Evolutionary conservation across 768 basidiomycete species (phyloP).

Genomic region (Phanerochaete sordida): DNA sequence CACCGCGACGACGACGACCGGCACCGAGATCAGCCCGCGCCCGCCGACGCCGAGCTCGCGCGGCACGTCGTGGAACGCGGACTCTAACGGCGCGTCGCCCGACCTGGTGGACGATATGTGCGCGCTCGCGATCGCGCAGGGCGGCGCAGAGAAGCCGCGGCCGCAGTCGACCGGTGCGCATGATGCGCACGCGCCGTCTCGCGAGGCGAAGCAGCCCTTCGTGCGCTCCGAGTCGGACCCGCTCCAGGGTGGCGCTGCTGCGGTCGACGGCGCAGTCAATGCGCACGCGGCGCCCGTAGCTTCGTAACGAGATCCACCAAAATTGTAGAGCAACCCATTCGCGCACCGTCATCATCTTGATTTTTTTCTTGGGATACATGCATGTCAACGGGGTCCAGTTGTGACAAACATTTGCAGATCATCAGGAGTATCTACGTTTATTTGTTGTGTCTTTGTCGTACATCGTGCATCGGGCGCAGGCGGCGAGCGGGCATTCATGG

Average conservation of each 20-base stretch:
- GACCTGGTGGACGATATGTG: constrained; percentile 3
- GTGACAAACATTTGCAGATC: not conserved
- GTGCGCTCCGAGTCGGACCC: constrained; percentile 7
- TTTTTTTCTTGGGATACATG: not conserved
- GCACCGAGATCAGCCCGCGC: constrained; percentile 5
- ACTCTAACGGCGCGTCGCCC: constrained; percentile 9
- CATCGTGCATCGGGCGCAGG: not conserved
- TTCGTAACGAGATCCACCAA: not conserved
- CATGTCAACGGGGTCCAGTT: not conserved
- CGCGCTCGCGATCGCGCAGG: not conserved
- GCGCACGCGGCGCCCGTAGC: not conserved
- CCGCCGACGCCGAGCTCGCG: constrained; percentile 18
- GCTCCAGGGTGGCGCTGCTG: constrained; percentile 37
- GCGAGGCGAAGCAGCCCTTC: not conserved
- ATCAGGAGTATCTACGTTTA: not conserved
- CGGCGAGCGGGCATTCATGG: not conserved
- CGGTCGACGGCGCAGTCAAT: constrained; percentile 37
- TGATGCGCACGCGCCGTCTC: not conserved
- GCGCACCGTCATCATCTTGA: not conserved
- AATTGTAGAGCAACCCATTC: not conserved
- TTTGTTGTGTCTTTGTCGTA: not conserved
- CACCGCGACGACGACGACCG: constrained; percentile 5
- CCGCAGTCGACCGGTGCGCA: not conserved
- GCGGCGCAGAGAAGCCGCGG: not conserved
- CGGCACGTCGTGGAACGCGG: constrained; percentile 24